Percentiles rank a stretch among this genome's conserved stretches.
phyloP scores from a whole-genome alignment of 495 filamentous ascomycete genomes.

The Amniculicola lignicola region DNA sequence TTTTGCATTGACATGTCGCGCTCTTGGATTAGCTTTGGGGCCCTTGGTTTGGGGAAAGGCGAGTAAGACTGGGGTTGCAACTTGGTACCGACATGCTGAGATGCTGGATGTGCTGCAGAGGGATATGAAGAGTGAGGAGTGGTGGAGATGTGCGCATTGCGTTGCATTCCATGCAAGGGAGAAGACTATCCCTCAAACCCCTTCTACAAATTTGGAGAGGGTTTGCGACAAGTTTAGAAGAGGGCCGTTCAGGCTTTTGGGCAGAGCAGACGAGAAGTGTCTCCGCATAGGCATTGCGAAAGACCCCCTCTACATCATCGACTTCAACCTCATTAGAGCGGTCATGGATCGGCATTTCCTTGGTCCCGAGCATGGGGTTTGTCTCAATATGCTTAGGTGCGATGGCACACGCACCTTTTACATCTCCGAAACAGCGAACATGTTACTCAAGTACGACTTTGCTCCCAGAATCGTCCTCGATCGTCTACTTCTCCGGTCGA shows the following conservation, averaged over 20 bases:
- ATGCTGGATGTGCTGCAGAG: constrained; percentile 17
- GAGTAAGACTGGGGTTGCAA: constrained; percentile 4
- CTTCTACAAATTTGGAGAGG: neutral
- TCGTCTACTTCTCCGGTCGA: constrained; percentile 10
- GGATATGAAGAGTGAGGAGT: constrained; percentile 8
- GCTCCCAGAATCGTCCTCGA: constrained; percentile 20
- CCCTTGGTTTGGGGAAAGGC: neutral
- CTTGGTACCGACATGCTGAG: constrained; percentile 13
- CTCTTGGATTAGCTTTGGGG: constrained; percentile 4
- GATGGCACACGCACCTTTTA: constrained; percentile 4
- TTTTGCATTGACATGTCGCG: constrained; percentile 16
- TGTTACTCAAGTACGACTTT: constrained; percentile 12
- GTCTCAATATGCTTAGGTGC: constrained; percentile 16
- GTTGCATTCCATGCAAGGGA: constrained; percentile 4
- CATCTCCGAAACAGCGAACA: neutral
- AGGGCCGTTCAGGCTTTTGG: neutral
- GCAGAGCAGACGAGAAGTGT: neutral
- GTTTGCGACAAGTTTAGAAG: neutral
- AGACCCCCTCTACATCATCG: constrained; percentile 16
- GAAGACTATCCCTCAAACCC: neutral
- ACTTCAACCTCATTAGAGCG: constrained; percentile 5
- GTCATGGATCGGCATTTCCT: constrained; percentile 23
- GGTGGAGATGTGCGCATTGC: constrained; percentile 21
- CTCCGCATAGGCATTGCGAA: neutral
- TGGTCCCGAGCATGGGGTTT: neutral